Percentiles rank a stretch among this genome's conserved stretches.
phyloP scores from a whole-genome alignment of 352 stramenopile species.

The Globisporangium sylvaticum region DNA sequence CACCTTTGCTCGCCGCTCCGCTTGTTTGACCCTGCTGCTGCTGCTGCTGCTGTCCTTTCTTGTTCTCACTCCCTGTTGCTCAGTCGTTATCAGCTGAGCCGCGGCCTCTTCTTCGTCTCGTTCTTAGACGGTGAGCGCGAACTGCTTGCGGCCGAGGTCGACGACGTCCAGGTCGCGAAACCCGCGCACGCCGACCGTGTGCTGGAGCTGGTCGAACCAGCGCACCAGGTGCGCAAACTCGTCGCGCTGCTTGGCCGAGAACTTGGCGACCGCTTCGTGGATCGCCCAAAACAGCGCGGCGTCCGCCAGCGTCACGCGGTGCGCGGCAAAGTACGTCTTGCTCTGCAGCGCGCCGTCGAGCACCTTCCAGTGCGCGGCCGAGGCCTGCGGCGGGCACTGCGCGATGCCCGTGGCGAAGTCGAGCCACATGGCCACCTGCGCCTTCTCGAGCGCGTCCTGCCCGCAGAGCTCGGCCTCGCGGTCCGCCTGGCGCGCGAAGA shows the following conservation, averaged over 20 bases:
- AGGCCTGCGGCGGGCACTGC: constrained; percentile 30
- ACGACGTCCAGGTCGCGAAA: constrained; percentile 76
- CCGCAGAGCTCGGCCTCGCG: constrained; percentile 69
- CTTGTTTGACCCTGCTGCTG: neutral
- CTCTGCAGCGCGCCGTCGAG: constrained; percentile 50
- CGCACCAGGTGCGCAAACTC: constrained; percentile 60
- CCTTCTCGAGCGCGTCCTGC: constrained; percentile 53
- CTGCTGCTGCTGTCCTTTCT: neutral
- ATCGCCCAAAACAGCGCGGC: constrained; percentile 72
- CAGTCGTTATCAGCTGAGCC: neutral
- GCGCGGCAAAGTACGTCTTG: constrained; percentile 65
- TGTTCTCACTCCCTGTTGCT: neutral
- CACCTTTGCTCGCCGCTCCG: neutral
- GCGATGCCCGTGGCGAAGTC: constrained; percentile 54
- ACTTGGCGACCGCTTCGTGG: constrained; percentile 33
- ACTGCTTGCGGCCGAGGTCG: constrained; percentile 38
- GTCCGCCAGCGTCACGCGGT: constrained; percentile 76
- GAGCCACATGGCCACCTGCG: constrained; percentile 77
- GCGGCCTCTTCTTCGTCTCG: constrained; percentile 5
- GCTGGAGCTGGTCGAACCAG: constrained; percentile 87
- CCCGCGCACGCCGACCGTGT: constrained; percentile 75
- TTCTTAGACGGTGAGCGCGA: constrained; percentile 64
- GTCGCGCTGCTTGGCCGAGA: constrained; percentile 34
- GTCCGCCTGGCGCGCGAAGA: constrained; percentile 68
- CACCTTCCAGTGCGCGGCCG: constrained; percentile 53